Evolutionary conservation across 306 rosid species (phyloP), one percentile per base, ranked within the genome.

Genomic region (Gastrolobium bilobum): DNA sequence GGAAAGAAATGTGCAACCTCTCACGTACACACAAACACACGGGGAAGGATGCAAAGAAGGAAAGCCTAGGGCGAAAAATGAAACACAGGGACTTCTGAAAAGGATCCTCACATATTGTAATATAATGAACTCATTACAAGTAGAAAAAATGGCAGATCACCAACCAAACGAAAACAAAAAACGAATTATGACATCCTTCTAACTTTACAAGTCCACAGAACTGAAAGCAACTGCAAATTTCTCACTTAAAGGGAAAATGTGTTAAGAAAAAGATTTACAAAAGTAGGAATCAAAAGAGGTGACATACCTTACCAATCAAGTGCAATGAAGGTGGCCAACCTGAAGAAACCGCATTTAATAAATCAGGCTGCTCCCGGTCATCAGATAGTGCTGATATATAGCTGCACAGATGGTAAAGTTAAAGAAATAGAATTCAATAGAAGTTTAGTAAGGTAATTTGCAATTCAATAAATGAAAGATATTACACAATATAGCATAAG

Each of bases 291-390:
- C 61, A 13, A 68, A 73, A 77, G 75, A 77, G 46, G 33, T 64
- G 44, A 20, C 83, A 47, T 80, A 91, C 99, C 98, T 95, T 95
- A 63, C 99, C 99, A 78, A 95, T 95, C 94, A 95, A 87, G 86
- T 95, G 99, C 72, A 92, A 57, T 31, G 97, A 68, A 79, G 97
- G 94, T 43, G 99, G 99, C 98, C 98, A 95, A 57, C 96, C 96
- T 60, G 88, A 86, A 72, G 98, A 90, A 84, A 92, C 88, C 6
- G 92, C 87, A 68, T 62, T 86, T 82, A 82, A 83, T 71, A 93
- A 84, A 86, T 78, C 84, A 53, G 87, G 84, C 61, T 90, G 90
- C 61, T 87, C 94, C 52, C 47, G 70, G 57, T 79, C 89, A 72
- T 90, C 97, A 56, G 96, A 88, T 67, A 95, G 85, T 68, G 97